These are phyloP conservation scores for Boletus sp. DNA, from an alignment of 768 basidiomycete species.

Conservation along the genomic window DNA sequence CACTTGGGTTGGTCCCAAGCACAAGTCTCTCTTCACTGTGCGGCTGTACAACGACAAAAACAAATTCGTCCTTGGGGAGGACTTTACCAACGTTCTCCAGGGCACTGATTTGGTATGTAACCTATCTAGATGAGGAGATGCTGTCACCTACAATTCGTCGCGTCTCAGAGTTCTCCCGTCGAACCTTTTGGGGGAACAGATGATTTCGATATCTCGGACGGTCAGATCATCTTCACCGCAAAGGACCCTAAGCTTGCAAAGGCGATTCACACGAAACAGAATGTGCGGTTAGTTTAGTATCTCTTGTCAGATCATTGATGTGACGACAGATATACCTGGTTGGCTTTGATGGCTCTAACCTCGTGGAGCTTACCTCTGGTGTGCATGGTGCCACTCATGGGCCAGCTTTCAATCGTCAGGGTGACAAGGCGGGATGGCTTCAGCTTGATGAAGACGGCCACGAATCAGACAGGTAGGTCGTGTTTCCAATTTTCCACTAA, in stretches of 20 bases:
- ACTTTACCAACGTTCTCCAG: slow-evolving; percentile 59
- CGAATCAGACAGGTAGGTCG: slow-evolving; percentile 72
- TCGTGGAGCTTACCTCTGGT: slow-evolving; percentile 76
- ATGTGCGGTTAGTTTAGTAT: slow-evolving; percentile 42
- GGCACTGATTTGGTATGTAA: slow-evolving; percentile 67
- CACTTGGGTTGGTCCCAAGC: slow-evolving; percentile 72
- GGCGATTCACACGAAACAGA: slow-evolving; percentile 88
- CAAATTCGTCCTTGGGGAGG: slow-evolving; percentile 52
- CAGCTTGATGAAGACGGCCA: slow-evolving; percentile 87
- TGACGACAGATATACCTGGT: slow-evolving; percentile 66
- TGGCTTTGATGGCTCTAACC: slow-evolving; percentile 50
- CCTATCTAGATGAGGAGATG: background rate
- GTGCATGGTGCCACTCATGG: slow-evolving; percentile 78
- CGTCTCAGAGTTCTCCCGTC: slow-evolving; percentile 61
- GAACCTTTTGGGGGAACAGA: slow-evolving; percentile 86
- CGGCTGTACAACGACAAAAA: slow-evolving; percentile 45
- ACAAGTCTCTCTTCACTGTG: slow-evolving; percentile 69
- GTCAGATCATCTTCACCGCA: slow-evolving; percentile 77
- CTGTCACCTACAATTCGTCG: background rate
- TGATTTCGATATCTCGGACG: slow-evolving; percentile 72
- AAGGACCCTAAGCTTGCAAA: slow-evolving; percentile 77
- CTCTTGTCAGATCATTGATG: background rate
- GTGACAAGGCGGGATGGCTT: slow-evolving; percentile 80
- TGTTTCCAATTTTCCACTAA: background rate
- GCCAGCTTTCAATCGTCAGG: slow-evolving; percentile 67